Percentiles rank a stretch among this genome's conserved stretches.
These are phyloP conservation scores for Mucor indicus DNA, from an alignment of 371 early-diverging fungal genomes.

Conservation along the genomic window DNA sequence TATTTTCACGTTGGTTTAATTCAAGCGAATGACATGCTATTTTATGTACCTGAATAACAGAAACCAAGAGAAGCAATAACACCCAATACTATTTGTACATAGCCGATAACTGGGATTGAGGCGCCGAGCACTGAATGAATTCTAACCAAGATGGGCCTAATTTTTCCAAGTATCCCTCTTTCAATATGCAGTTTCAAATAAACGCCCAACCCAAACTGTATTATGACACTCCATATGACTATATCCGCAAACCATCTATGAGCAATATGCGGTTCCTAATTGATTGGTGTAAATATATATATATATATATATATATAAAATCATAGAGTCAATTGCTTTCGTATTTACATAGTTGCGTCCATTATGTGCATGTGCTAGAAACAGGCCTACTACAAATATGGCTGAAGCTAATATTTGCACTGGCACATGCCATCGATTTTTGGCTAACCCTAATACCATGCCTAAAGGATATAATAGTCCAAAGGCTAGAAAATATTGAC, in stretches of 20 bases:
- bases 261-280: slow-evolving; percentile 55
- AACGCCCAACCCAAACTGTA: slow-evolving; percentile 50
- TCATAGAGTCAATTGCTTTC: too few species aligned
- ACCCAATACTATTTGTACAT: slow-evolving; percentile 62
- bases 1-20: slow-evolving; percentile 7
- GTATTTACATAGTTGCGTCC: slow-evolving; percentile 59
- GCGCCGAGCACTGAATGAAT: slow-evolving; percentile 56
- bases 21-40: neutral
- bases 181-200: slow-evolving; percentile 63
- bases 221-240: slow-evolving; percentile 51
- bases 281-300: too few species aligned
- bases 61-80: slow-evolving; percentile 64
- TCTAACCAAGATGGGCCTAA: slow-evolving; percentile 45
- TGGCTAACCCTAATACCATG: slow-evolving; percentile 58
- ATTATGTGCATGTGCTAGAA: slow-evolving; percentile 60
- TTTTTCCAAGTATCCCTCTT: slow-evolving; percentile 48
- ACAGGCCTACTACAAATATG: slow-evolving; percentile 51
- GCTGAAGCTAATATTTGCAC: slow-evolving; percentile 52
- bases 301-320: too few species aligned
- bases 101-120: slow-evolving; percentile 52
- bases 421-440: slow-evolving; percentile 63
- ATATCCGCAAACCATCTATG: slow-evolving; percentile 63
- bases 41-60: slow-evolving; percentile 51
- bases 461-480: slow-evolving; percentile 50
- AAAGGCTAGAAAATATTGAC: slow-evolving; percentile 23